phyloP scores from a whole-genome alignment of 179 eudicot genomes.

The Silene noctiflora region DNA sequence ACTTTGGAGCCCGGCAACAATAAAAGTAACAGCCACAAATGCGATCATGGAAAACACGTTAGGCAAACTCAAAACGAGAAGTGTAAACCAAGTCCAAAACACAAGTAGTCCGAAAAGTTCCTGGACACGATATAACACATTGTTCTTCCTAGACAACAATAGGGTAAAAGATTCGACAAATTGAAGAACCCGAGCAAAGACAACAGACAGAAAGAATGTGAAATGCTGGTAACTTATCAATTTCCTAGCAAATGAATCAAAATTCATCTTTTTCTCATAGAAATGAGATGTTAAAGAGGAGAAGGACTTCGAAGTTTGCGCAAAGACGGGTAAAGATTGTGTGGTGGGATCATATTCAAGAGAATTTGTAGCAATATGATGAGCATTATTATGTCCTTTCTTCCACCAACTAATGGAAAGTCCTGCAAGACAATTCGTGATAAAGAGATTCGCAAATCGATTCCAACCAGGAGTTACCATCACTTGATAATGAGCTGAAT shows the following conservation, averaged over 20 bases:
- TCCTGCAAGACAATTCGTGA: background rate
- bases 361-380: constrained; percentile 6
- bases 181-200: too few species aligned
- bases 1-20: constrained; percentile 42
- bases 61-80: background rate
- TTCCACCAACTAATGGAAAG: constrained; percentile 2
- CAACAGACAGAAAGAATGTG: background rate
- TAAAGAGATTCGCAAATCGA: background rate
- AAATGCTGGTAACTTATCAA: background rate
- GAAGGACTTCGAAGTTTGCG: background rate
- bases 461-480: background rate
- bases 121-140: too few species aligned
- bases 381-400: constrained; percentile 8
- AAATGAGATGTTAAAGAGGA: background rate
- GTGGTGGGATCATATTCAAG: constrained; percentile 3
- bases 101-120: background rate
- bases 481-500: background rate
- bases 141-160: background rate
- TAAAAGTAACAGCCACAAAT: too few species aligned
- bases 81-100: constrained; percentile 5
- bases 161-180: background rate
- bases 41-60: background rate
- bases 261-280: background rate
- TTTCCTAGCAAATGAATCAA: background rate
- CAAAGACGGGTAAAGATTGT: background rate